A percentile compares a stretch with the other conserved stretches of the same genome.
Evolutionary conservation across 495 filamentous ascomycete genomes (phyloP).

Genomic region (Tuber calosporum): DNA sequence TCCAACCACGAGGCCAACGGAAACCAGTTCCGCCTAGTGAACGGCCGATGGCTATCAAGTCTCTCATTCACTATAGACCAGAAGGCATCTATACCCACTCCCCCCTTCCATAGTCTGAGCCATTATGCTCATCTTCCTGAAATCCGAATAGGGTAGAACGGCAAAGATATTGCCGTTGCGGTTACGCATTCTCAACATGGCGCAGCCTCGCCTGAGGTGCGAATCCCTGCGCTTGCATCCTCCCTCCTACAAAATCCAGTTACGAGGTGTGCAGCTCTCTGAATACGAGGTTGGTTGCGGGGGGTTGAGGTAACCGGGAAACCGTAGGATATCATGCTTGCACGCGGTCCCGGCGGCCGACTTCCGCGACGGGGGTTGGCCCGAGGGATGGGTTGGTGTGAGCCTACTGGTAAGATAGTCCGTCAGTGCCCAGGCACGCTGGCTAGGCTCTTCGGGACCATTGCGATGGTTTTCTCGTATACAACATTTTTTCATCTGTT

Average conservation of each 20-base stretch:
- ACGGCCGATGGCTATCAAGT: neutral
- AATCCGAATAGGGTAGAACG: neutral
- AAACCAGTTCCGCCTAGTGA: neutral
- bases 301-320: neutral
- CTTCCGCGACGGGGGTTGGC: neutral
- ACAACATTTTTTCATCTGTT: neutral
- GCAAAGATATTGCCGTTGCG: neutral
- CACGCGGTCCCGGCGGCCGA: neutral
- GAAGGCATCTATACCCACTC: neutral
- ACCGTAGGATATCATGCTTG: neutral
- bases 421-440: neutral
- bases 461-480: neutral
- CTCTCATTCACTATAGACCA: neutral
- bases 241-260: neutral
- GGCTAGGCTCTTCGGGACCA: neutral
- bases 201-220: neutral
- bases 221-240: neutral
- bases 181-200: neutral
- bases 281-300: neutral
- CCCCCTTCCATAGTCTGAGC: neutral
- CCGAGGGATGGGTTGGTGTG: neutral
- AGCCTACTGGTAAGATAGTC: neutral
- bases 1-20: neutral
- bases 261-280: neutral
- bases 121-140: neutral